Base-by-base conservation (phyloP, 441 rosid genomes). In the Sinapis alba region DNA sequence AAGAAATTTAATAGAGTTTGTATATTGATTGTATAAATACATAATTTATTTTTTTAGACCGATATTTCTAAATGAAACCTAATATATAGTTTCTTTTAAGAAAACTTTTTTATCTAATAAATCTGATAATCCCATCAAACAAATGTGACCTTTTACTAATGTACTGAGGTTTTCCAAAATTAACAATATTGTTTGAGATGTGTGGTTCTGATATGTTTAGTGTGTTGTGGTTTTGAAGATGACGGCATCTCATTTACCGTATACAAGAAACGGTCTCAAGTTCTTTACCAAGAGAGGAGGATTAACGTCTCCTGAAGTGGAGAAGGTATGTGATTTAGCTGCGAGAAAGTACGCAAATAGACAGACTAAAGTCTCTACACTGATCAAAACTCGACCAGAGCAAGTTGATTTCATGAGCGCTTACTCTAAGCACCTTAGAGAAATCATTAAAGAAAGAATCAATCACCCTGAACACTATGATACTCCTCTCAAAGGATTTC, bases 201-300 rank as follows among this genome's bases (percentile, higher is more conserved):
- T 50, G 15, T 34, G 21, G 4, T 20, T 65, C 9, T 59, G n/a
- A 72, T n/a, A 54, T 54, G 30, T 53, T 63, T 24, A 18, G 63
- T 53, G n/a, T 0, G 16, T 68, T 62, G 28, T 76, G 73, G 58
- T 53, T 24, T 71, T 69, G 77, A 76, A 94, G 98, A 92, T 94
- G 98, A 94, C 97, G 1, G 99, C 99, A 15, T 94, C 99, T 66
- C 99, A 94, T 85, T 85, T 92, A 69, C 97, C 99, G 7, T 90
- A 92, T 79, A 90, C 99, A 28, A 82, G 97, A 9, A 94, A 94
- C 26, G 99, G 99, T 5, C 84, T 92, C 30, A 94, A 94, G 75
- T 90, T 92, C 72, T 94, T 94, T 79, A 94, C 99, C 0, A 90
- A 84, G 85, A 89, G 65, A 76, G 99, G 99, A 18, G 99, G 99